Conservation (phyloP, 208 protist genomes). For the Trypanosoma scelopori region DNA sequence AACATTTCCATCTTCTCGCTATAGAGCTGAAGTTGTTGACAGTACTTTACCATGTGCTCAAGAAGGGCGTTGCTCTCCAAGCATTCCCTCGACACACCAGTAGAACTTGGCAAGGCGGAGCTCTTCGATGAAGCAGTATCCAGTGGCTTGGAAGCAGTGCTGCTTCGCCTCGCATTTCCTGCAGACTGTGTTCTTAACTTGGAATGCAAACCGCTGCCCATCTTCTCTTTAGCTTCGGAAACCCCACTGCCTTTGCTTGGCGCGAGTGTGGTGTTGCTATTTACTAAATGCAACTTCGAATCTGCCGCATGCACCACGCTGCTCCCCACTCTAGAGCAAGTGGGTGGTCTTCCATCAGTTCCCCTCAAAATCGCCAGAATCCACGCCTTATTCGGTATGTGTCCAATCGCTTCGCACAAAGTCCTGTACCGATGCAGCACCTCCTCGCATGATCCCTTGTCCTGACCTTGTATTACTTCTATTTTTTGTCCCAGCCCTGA, state of each 20-base stretch:
- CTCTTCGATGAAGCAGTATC: neutral
- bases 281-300: neutral
- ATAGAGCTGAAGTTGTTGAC: constrained; percentile 58
- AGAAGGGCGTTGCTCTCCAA: constrained; percentile 10
- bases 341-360: neutral
- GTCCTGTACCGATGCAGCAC: constrained; percentile 42
- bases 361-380: constrained; percentile 26
- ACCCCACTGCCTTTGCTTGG: neutral
- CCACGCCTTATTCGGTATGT: constrained; percentile 65
- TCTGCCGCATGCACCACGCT: neutral
- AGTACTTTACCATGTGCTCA: constrained; percentile 51
- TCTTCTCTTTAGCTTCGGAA: neutral
- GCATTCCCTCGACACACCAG: neutral
- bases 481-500: neutral
- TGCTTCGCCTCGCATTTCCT: neutral
- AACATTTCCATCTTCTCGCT: constrained; percentile 51
- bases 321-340: neutral
- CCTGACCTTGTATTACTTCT: neutral
- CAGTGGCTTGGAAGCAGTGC: neutral
- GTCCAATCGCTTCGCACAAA: constrained; percentile 53
- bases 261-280: neutral
- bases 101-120: neutral
- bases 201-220: neutral
- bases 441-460: constrained; percentile 29
- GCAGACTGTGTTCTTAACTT: neutral